Evolutionary conservation across 768 basidiomycete species (phyloP).

Genomic region (Suillus variegatus): DNA sequence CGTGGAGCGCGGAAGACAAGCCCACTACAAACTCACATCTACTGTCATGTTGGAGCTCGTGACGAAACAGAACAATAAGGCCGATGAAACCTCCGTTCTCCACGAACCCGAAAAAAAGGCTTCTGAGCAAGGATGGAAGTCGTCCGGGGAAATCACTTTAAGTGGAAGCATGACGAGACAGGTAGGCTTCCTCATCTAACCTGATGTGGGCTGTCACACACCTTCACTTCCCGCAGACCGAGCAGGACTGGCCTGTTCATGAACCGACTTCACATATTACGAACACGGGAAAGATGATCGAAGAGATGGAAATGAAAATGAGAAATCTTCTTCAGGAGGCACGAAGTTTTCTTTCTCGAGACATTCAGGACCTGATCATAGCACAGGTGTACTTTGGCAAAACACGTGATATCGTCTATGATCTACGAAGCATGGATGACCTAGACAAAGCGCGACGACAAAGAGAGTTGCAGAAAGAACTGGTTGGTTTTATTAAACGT

Average conservation of each 20-base stretch:
- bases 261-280: constrained; percentile 84
- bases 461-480: constrained; percentile 86
- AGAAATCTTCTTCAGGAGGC: constrained; percentile 91
- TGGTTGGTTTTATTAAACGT: constrained; percentile 84
- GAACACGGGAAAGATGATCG: constrained; percentile 94
- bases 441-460: constrained; percentile 80
- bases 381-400: constrained; percentile 92
- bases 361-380: constrained; percentile 13
- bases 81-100: constrained; percentile 23
- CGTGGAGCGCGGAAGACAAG: constrained; percentile 86
- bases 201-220: constrained; percentile 15
- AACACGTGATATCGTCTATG: constrained; percentile 92
- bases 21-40: constrained; percentile 96
- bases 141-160: constrained; percentile 76
- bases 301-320: constrained; percentile 99
- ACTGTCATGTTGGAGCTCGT: constrained; percentile 95
- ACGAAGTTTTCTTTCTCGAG: constrained; percentile 17
- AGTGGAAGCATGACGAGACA: constrained; percentile 98
- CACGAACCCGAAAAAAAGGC: constrained; percentile 35
- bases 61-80: constrained; percentile 44
- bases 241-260: constrained; percentile 84
- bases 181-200: constrained; percentile 46
- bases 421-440: constrained; percentile 86
- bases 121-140: constrained; percentile 50
- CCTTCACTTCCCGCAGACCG: constrained; percentile 51